Evolutionary conservation across 2,329 filamentous ascomycete genomes (phyloP).

Genomic region (Phialophora chinensis): DNA sequence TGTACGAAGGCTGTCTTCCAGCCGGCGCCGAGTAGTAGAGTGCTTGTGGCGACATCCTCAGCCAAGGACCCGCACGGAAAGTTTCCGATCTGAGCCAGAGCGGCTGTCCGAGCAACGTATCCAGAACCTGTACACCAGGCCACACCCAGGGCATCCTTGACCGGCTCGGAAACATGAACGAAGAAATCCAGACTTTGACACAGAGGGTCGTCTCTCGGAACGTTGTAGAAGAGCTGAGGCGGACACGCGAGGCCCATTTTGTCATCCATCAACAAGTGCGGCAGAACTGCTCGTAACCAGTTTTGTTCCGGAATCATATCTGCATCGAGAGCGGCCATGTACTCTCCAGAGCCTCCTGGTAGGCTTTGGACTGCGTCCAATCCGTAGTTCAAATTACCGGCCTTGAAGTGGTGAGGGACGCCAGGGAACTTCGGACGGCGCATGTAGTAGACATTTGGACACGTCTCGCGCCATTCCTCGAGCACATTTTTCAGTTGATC

Average conservation of each 20-base stretch:
- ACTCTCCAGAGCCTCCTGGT: slow-evolving; percentile 62
- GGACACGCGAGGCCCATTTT: slow-evolving; percentile 47
- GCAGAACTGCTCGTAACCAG: slow-evolving; percentile 43
- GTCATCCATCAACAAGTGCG: slow-evolving; percentile 40
- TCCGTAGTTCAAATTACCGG: slow-evolving; percentile 58
- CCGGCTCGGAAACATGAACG: slow-evolving; percentile 41
- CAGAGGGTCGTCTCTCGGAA: slow-evolving; percentile 41
- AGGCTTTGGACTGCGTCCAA: slow-evolving; percentile 58
- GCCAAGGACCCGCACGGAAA: slow-evolving; percentile 44
- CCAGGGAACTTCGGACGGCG: slow-evolving; percentile 50
- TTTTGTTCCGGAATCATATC: slow-evolving; percentile 45
- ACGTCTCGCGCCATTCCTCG: slow-evolving; percentile 44
- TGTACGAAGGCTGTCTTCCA: slow-evolving; percentile 43
- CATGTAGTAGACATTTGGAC: slow-evolving; percentile 52
- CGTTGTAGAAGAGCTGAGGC: slow-evolving; percentile 44
- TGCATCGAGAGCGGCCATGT: slow-evolving; percentile 48
- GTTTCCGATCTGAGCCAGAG: slow-evolving; percentile 43
- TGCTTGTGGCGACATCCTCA: slow-evolving; percentile 43
- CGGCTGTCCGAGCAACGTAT: slow-evolving; percentile 41
- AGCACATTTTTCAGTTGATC: slow-evolving; percentile 46
- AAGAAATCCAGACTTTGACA: slow-evolving; percentile 43
- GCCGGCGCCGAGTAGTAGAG: slow-evolving; percentile 41
- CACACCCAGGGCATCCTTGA: slow-evolving; percentile 42
- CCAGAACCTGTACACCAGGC: slow-evolving; percentile 45
- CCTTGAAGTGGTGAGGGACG: slow-evolving; percentile 42